phyloP scores from a whole-genome alignment of 2,329 filamentous ascomycete genomes.

The Alternaria panax region DNA sequence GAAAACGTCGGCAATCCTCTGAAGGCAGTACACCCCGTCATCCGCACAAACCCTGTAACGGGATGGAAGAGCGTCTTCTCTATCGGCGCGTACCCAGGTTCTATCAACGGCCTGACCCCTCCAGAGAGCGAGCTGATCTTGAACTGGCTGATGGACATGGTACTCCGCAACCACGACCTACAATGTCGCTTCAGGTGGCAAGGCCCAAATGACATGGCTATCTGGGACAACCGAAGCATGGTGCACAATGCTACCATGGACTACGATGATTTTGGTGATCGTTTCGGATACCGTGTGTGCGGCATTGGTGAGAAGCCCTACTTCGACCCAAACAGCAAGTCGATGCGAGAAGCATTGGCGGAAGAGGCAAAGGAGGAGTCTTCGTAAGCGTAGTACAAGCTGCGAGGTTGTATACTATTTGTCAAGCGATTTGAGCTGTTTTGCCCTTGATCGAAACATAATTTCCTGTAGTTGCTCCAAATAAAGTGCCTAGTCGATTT shows the following conservation, averaged over 20 bases:
- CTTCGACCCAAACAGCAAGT: slow-evolving; percentile 59
- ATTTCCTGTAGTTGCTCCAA: background rate
- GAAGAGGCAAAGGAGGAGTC: slow-evolving; percentile 10
- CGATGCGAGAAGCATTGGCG: slow-evolving; percentile 52
- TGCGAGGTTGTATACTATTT: background rate
- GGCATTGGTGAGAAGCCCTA: slow-evolving; percentile 64
- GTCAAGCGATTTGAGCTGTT: background rate
- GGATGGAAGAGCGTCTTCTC: slow-evolving; percentile 62
- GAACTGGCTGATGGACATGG: slow-evolving; percentile 9
- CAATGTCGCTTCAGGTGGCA: slow-evolving; percentile 53
- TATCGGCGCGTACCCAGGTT: slow-evolving; percentile 37
- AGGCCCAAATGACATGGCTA: slow-evolving; percentile 47
- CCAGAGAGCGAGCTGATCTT: slow-evolving; percentile 11
- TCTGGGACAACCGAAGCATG: slow-evolving; percentile 69
- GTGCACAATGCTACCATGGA: slow-evolving; percentile 68
- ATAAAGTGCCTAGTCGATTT: background rate
- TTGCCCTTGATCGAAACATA: background rate
- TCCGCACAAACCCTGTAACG: slow-evolving; percentile 65
- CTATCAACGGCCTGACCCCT: slow-evolving; percentile 9
- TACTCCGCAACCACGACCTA: slow-evolving; percentile 51
- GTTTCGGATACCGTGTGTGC: slow-evolving; percentile 62
- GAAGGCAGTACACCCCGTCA: slow-evolving; percentile 59
- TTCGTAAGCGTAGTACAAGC: background rate
- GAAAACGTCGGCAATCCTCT: slow-evolving; percentile 59
- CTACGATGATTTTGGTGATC: slow-evolving; percentile 59